Evolutionary conservation across 805 yeast genomes (phyloP), one percentile per base, ranked within the genome.

Genomic region (Citeromyces matritensis): DNA sequence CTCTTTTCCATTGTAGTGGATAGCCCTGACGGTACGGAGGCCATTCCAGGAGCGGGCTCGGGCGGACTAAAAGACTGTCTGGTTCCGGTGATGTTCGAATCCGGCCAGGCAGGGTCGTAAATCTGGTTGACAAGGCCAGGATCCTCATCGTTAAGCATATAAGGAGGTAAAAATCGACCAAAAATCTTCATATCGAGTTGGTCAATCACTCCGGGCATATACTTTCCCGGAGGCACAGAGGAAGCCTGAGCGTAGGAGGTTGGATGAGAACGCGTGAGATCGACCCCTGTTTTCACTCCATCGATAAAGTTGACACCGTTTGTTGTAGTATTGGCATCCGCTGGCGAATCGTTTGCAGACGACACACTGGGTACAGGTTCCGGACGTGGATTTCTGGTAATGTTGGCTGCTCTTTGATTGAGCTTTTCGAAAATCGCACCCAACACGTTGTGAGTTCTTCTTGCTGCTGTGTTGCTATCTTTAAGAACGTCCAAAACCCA

Each of bases 141-240:
- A 17, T 17, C 21, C 21, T 17, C 21, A 17, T 17, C 21, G 32
- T 53, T 52, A 27, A 74, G 59, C 93, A 82, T 82, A 47, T 80
- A 82, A 3, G 94, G 91, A 3, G 94, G 94, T 30, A 82, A 47
- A 39, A 79, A 75, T 26, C 81, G 57, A 1, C 95, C 95, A 58
- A 84, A 84, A 12, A 84, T 64, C 45, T 82, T 86, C 45, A 82
- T 71, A 48, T 84, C 95, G 30, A 84, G 53, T 40, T 77, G 80
- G 48, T 84, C 94, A 62, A 84, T 78, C 27, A 81, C 76, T 4
- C 94, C 91, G 2, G 91, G 83, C 37, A 80, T 63, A 42, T 81
- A 80, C 33, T 57, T 52, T 26, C 49, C 31, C 14, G 17, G 15
- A 10, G 27, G 12, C 5, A 19, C 23, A 23, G 25, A 24, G n/a